Base-by-base conservation (phyloP, 192 early-diverging fungal species). In the Oehlia diaphana region DNA sequence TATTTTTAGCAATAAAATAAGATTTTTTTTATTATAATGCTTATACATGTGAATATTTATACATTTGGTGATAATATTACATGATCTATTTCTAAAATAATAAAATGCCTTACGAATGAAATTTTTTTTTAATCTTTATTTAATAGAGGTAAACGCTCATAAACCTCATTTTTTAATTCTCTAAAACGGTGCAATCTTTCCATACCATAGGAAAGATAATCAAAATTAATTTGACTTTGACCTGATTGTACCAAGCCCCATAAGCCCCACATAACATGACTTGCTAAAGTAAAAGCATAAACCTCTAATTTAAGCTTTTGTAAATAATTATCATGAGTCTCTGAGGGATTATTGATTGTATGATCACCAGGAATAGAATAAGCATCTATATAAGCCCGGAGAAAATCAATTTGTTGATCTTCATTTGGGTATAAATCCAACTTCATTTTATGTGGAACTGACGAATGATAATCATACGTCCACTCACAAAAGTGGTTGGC, bases 401-500 rank as follows among this genome's bases (percentile, higher is more conserved):
- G 78, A 68, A 95, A 96, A 6, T 70, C 74, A 1, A 75, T 50
- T 61, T 91, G 92, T 75, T 96, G 85, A 2, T 78, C 79, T 9
- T 70, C 50, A n/a, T 84, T 90, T 8, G 94, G 94, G 72, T 91
- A 95, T 9, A 39, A 62, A 4, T 66, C 28, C 2, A 81, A 68
- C 23, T 89, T 80, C 9, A 92, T 66, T 2, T 84, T 28, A 74
- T 91, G 79, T 49, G 89, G 76, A 6, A 70, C 12, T 44, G 75
- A 76, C 16, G 87, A 76, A 79, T 94, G 93, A 81, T 96, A 96
- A 80, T 96, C 92, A 26, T 90, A 91, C 76, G 87, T 90, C 94
- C 94, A 96, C 66, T 96, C 94, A 82, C 93, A 93, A 78, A 95
- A 95, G 69, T 95, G 94, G 78, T 96, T 96, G 49, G 88, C 93